Conservation (phyloP, 2,329 filamentous ascomycete species). For the Alternaria incomplexa region DNA sequence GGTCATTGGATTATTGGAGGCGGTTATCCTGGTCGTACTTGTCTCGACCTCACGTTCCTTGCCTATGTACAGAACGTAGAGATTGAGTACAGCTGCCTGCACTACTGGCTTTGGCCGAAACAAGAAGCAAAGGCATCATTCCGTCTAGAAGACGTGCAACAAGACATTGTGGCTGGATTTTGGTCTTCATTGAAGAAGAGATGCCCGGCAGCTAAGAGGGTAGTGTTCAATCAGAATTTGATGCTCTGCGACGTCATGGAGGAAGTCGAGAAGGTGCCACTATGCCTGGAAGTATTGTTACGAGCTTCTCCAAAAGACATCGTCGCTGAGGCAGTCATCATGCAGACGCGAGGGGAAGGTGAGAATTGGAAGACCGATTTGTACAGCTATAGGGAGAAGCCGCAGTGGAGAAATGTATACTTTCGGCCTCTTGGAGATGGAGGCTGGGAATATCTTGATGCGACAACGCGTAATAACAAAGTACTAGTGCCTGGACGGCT, state of each 20-base stretch:
- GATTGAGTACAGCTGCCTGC: conserved; percentile 13
- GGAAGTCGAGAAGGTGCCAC: conserved; percentile 4
- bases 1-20: conserved; percentile 13
- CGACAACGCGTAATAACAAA: not conserved
- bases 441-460: not conserved
- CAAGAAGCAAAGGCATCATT: not conserved
- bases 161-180: conserved; percentile 6
- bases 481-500: not conserved
- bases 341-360: not conserved
- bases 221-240: conserved; percentile 17
- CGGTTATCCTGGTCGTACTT: conserved; percentile 15
- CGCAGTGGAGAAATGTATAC: not conserved
- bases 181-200: conserved; percentile 12
- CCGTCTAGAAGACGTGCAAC: not conserved
- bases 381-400: not conserved
- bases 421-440: not conserved
- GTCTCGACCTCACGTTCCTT: conserved; percentile 15
- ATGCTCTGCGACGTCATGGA: not conserved
- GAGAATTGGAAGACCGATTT: not conserved
- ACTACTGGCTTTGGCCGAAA: not conserved
- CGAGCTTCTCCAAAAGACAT: conserved; percentile 10
- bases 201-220: conserved; percentile 15
- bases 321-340: not conserved
- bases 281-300: conserved; percentile 6
- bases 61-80: conserved; percentile 19